phyloP scores from a whole-genome alignment of 2,329 filamentous ascomycete genomes.

The Chrysosporium keratinophilum region DNA sequence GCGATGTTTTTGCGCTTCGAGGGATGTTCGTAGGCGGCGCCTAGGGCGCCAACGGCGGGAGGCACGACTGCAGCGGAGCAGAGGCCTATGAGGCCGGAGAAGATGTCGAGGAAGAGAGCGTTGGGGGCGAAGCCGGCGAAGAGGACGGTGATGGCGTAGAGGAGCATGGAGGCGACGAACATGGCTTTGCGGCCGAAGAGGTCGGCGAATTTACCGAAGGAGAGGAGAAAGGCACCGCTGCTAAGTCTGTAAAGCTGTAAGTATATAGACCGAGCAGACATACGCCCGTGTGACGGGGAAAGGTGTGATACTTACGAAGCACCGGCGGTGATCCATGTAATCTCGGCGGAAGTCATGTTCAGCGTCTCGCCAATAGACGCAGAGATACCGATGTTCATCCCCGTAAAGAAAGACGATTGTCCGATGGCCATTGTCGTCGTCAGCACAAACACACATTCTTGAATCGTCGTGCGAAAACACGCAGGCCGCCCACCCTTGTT shows the following conservation, averaged over 20 bases:
- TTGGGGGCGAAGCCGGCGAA: slow-evolving; percentile 8
- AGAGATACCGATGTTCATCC: slow-evolving; percentile 7
- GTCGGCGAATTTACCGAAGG: slow-evolving; percentile 8
- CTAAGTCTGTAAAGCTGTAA: slow-evolving; percentile 1
- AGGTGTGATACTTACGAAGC: slow-evolving; percentile 2
- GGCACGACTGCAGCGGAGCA: slow-evolving; percentile 10
- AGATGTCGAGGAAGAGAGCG: slow-evolving; percentile 6
- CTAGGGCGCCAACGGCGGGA: slow-evolving; percentile 3
- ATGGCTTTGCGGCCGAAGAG: slow-evolving; percentile 9
- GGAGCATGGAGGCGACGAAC: slow-evolving; percentile 8
- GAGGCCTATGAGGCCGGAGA: slow-evolving; percentile 6
- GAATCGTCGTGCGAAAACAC: slow-evolving; percentile 52
- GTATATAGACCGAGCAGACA: neutral
- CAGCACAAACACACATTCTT: slow-evolving; percentile 56
- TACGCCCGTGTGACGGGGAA: neutral
- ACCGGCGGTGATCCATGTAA: slow-evolving; percentile 7
- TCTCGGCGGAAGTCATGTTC: slow-evolving; percentile 7
- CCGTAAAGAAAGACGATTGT: slow-evolving; percentile 44
- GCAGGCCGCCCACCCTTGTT: slow-evolving; percentile 2
- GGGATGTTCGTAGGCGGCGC: slow-evolving; percentile 9
- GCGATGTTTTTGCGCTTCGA: slow-evolving; percentile 9
- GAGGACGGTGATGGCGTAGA: slow-evolving; percentile 39
- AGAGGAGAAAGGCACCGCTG: slow-evolving; percentile 8
- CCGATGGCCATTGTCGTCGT: slow-evolving; percentile 59
- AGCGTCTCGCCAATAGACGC: slow-evolving; percentile 2